A percentile compares a stretch with the other conserved stretches of the same genome.
Conservation (phyloP, 2,329 filamentous ascomycete genomes). For the Phaeomoniella chlamydospora region DNA sequence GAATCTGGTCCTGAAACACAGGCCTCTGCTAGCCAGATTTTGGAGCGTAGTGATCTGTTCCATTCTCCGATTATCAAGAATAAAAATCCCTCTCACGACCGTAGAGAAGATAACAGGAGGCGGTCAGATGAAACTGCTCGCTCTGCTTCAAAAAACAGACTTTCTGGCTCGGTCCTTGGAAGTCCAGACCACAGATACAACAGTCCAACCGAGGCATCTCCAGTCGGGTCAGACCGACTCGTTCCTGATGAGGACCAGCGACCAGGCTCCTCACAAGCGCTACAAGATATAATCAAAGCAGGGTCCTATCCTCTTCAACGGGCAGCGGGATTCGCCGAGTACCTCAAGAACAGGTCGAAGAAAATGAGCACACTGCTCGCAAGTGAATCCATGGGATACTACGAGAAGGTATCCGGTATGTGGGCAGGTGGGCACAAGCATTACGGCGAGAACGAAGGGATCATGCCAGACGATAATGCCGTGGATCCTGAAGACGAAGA, state of each 20-base stretch:
- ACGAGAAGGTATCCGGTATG: slow-evolving; percentile 95
- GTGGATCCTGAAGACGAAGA: slow-evolving; percentile 42
- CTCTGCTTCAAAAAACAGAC: neutral
- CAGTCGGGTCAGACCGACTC: neutral
- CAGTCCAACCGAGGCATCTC: slow-evolving; percentile 1
- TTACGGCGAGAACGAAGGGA: slow-evolving; percentile 60
- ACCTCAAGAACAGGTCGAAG: slow-evolving; percentile 63
- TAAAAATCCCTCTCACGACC: neutral
- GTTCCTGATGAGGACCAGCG: slow-evolving; percentile 7
- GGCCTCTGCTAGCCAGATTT: slow-evolving; percentile 79
- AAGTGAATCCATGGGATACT: slow-evolving; percentile 87
- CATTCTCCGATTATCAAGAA: slow-evolving; percentile 54
- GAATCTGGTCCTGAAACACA: slow-evolving; percentile 59
- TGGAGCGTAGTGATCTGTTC: slow-evolving; percentile 79
- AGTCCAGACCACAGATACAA: neutral
- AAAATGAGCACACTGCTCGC: slow-evolving; percentile 71
- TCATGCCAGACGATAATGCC: slow-evolving; percentile 50
- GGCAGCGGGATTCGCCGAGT: slow-evolving; percentile 69
- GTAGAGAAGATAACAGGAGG: neutral
- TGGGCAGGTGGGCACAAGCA: slow-evolving; percentile 84
- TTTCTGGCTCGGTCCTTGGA: neutral
- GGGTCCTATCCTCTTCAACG: slow-evolving; percentile 70
- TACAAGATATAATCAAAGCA: slow-evolving; percentile 44
- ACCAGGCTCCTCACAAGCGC: slow-evolving; percentile 30
- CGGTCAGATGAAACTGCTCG: slow-evolving; percentile 1